Percentiles rank a stretch among this genome's conserved stretches.
Conservation (phyloP, 345 rosid species). For the Brassica napus region Da-Ae NC_063449.1:31167501-31168000, state of each 20-base stretch:
- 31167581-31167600: constrained; percentile 37
- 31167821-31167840: not conserved
- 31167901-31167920: too few species aligned
- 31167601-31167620: constrained; percentile 96
- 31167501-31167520: not conserved
- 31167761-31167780: not conserved
- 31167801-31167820: not conserved
- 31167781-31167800: not conserved
- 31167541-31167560: not conserved
- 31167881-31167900: not conserved
- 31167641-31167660: constrained; percentile 95
- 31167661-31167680: constrained; percentile 95
- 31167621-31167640: constrained; percentile 90
- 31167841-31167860: not conserved
- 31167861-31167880: not conserved
- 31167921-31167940: not conserved
- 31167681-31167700: not conserved
- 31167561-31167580: not conserved
- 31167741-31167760: constrained; percentile 11
- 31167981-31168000: too few species aligned
- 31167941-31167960: not conserved
- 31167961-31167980: not conserved
- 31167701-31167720: not conserved
- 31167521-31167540: constrained; percentile 4
- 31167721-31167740: constrained; percentile 8